These are phyloP conservation scores for Coemansia sp. DNA, from an alignment of 192 early-diverging fungal genomes.

Conservation along the genomic window DNA sequence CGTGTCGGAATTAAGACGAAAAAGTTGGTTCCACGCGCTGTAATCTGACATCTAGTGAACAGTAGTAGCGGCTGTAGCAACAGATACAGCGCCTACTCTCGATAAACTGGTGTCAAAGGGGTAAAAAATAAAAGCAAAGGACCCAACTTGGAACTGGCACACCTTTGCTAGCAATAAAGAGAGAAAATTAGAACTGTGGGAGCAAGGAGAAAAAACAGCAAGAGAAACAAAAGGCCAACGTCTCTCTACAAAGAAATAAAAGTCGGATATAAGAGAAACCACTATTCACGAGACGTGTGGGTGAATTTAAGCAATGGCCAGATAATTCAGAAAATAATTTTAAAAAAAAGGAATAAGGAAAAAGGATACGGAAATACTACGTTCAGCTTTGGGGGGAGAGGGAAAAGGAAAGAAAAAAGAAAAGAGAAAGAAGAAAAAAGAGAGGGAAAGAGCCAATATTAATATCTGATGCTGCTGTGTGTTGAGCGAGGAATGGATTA, in stretches of 20 bases:
- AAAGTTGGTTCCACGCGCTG: slow-evolving; percentile 47
- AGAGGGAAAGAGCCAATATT: neutral
- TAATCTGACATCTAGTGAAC: slow-evolving; percentile 41
- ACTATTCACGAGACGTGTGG: neutral
- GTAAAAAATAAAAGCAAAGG: neutral
- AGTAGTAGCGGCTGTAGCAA: neutral
- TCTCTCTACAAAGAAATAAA: neutral
- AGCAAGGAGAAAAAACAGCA: neutral
- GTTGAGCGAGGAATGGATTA: neutral
- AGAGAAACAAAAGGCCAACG: neutral
- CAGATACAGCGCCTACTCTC: neutral
- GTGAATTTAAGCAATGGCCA: neutral
- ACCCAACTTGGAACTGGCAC: neutral
- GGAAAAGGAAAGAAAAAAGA: neutral
- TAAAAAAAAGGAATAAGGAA: neutral
- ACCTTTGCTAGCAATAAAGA: neutral
- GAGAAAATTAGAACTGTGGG: neutral
- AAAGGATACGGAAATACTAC: neutral
- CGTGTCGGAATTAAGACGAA: slow-evolving; percentile 58
- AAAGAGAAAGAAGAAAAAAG: neutral
- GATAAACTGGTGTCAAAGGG: neutral
- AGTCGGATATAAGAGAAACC: neutral
- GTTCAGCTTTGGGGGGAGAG: neutral
- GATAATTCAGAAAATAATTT: neutral
- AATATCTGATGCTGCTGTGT: too few relatives aligned